phyloP scores from a whole-genome alignment of 768 basidiomycete genomes.

The Psilocybe azurescens region DNA sequence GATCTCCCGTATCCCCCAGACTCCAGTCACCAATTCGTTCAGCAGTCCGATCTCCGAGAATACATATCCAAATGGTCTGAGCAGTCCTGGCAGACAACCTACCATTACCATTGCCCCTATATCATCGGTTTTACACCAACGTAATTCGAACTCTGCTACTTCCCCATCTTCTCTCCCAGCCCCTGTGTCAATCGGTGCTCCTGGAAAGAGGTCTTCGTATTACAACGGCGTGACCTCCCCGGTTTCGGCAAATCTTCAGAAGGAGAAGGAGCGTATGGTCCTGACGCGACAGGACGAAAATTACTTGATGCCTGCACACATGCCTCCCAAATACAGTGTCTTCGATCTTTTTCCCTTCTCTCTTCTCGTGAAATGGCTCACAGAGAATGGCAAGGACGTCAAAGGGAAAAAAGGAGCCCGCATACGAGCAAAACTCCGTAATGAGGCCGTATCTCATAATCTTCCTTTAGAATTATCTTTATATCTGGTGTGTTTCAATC shows the following conservation, averaged over 20 bases:
- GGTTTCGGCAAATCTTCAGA: conserved; percentile 17
- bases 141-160: conserved; percentile 11
- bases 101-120: conserved; percentile 18
- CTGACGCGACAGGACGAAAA: conserved; percentile 47
- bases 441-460: conserved; percentile 57
- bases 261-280: conserved; percentile 38
- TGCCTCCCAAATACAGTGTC: conserved; percentile 63
- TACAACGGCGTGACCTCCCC: conserved; percentile 23
- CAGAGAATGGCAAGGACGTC: conserved; percentile 51
- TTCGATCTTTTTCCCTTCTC: conserved; percentile 78
- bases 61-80: conserved; percentile 7
- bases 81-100: conserved; percentile 15
- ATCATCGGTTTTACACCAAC: conserved; percentile 17
- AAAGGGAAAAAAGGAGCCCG: conserved; percentile 69
- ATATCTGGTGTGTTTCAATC: conserved; percentile 53
- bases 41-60: background rate
- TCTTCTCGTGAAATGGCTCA: conserved; percentile 51
- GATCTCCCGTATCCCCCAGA: background rate
- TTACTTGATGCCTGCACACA: conserved; percentile 54
- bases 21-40: background rate
- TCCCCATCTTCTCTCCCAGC: conserved; percentile 26
- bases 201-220: conserved; percentile 17
- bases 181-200: conserved; percentile 23
- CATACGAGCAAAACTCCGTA: conserved; percentile 53
- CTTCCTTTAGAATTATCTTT: conserved; percentile 72